Percentiles rank a stretch among this genome's conserved stretches.
phyloP scores from a whole-genome alignment of 2,329 filamentous ascomycete genomes.

The Sporothrix schenckii region DNA sequence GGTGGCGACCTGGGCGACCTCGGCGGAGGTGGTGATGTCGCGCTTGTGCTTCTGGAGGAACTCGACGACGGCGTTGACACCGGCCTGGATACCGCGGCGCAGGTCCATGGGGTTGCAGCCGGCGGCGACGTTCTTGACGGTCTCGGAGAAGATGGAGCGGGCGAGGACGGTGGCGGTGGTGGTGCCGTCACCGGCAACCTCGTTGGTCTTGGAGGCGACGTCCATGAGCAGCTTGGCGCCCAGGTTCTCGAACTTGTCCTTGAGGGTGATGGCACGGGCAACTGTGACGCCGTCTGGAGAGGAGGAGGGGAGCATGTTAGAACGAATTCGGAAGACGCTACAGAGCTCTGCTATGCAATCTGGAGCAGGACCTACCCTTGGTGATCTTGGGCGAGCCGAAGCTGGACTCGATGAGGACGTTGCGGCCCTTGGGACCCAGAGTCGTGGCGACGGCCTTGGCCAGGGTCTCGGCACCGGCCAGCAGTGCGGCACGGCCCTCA shows the following conservation, averaged over 20 bases:
- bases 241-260: conserved; percentile 99
- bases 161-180: conserved; percentile 97
- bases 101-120: conserved; percentile 99
- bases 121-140: conserved; percentile 98
- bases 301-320: conserved; percentile 26
- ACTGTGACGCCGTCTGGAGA: conserved; percentile 79
- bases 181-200: conserved; percentile 97
- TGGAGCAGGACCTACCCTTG: conserved; percentile 70
- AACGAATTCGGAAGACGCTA: not conserved
- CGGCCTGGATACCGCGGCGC: conserved; percentile 93
- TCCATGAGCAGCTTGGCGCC: conserved; percentile 95
- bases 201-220: conserved; percentile 99
- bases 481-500: conserved; percentile 83
- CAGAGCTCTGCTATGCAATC: not conserved
- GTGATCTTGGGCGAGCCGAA: conserved; percentile 99
- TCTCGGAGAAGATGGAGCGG: conserved; percentile 98
- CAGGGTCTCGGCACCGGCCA: conserved; percentile 94
- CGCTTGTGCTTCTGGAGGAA: conserved; percentile 95
- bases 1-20: conserved; percentile 97
- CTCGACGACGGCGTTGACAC: conserved; percentile 91
- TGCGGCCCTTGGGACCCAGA: conserved; percentile 95
- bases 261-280: conserved; percentile 83
- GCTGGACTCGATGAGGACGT: conserved; percentile 97
- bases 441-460: conserved; percentile 96
- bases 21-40: conserved; percentile 94